These are phyloP conservation scores for Pseudisothecium myosuroides DNA, from an alignment of 225 moss, liverwort and hornwort genomes.

Conservation along the genomic window DNA sequence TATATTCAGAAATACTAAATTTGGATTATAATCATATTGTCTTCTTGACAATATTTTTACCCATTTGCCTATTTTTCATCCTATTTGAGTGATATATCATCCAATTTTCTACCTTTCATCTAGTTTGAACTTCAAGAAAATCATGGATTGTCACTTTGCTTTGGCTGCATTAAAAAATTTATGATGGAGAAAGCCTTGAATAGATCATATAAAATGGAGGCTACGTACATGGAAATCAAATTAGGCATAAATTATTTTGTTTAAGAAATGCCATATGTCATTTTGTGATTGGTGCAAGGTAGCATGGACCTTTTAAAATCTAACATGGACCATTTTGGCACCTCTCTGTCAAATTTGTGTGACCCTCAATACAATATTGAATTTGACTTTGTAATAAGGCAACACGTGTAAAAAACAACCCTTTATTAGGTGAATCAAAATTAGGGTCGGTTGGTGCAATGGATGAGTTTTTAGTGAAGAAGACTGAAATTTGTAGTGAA, in stretches of 20 bases:
- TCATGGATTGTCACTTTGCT: rapidly evolving
- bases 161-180: background rate
- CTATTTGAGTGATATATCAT: background rate
- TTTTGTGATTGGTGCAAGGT: background rate
- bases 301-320: background rate
- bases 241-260: background rate
- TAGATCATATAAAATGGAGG: background rate
- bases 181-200: rapidly evolving
- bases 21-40: background rate
- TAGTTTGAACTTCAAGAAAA: background rate
- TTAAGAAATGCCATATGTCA: background rate
- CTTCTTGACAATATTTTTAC: background rate
- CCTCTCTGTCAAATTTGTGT: background rate
- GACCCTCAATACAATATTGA: no score
- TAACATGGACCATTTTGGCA: rapidly evolving
- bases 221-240: rapidly evolving
- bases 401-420: background rate
- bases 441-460: background rate
- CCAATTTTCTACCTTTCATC: background rate
- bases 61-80: background rate
- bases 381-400: background rate
- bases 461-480: background rate
- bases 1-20: background rate
- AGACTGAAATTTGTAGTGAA: no score
- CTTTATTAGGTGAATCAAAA: background rate